Base-by-base conservation (phyloP, 2,329 filamentous ascomycete species). In the Hymenoscyphus occultus region DNA sequence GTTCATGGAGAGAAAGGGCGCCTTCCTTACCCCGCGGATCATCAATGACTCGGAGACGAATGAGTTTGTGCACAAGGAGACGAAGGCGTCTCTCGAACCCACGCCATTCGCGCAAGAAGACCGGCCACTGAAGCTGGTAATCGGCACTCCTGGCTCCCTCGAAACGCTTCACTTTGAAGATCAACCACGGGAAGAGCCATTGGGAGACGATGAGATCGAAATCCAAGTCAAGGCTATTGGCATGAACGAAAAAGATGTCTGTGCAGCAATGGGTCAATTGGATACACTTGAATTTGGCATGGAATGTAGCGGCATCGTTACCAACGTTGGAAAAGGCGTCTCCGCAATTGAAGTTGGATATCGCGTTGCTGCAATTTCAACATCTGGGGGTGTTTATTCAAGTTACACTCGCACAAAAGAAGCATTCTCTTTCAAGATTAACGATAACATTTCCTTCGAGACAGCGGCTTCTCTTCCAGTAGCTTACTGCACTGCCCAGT, bases 251-350 rank as follows among this genome's bases (percentile, higher is more conserved):
- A 42, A 69, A 66, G 77, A 79, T 65, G 66, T 78, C 19, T 61
- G 70, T 16, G 65, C 72, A 2, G 70, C 72, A 4, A 74, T 74
- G 67, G 78, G 77, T 2, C 73, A 77, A 45, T 56, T 75, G 13
- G 67, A 71, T 13, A 68, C 69, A n/a, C 60, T 67, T 0, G 67
- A 72, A n/a, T 70, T 78, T 48, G 77, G 77, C 16, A 66, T 71
- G 10, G 77, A 79, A 61, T 78, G 71, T 61, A 75, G 72, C 68
- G 77, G 77, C 56, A 60, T 77, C 35, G 67, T 79, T 6, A 71
- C 70, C 6, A 70, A 67, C 9, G 67, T 74, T 22, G 78, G 78
- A 12, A 70, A 65, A 14, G 71, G 71, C 14, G 71, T 70, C 7
- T 70, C 64, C 5, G 62, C 71, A 22, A 64, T 76, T 19, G 61